phyloP scores from a whole-genome alignment of 768 basidiomycete species.

The Leccinellum albellum region DNA sequence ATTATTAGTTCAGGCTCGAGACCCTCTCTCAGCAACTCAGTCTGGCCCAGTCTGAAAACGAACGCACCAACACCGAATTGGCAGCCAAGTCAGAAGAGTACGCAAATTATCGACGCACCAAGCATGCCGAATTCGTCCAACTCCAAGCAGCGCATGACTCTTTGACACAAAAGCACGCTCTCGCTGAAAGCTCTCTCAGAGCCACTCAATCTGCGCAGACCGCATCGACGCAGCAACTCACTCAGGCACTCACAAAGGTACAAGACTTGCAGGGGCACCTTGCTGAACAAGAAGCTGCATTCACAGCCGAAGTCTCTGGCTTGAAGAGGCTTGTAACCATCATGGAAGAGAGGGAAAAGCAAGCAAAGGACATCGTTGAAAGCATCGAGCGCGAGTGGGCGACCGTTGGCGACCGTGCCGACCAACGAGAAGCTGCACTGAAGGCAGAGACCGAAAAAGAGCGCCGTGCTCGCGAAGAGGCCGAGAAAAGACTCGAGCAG shows the following conservation, averaged over 20 bases:
- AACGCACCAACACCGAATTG: constrained; percentile 68
- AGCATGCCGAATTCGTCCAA: constrained; percentile 71
- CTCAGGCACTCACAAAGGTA: constrained; percentile 69
- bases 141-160: constrained; percentile 78
- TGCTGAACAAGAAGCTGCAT: constrained; percentile 82
- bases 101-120: constrained; percentile 74
- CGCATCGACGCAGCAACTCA: constrained; percentile 69
- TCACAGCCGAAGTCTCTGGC: constrained; percentile 70
- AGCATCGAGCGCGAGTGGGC: constrained; percentile 82
- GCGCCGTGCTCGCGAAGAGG: constrained; percentile 59
- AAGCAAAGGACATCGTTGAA: constrained; percentile 79
- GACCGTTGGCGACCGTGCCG: constrained; percentile 63
- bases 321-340: constrained; percentile 73
- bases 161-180: constrained; percentile 60
- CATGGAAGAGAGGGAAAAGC: constrained; percentile 85
- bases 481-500: constrained; percentile 68
- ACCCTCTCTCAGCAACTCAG: constrained; percentile 78
- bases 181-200: constrained; percentile 66
- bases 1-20: constrained; percentile 75
- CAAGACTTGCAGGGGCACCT: constrained; percentile 73
- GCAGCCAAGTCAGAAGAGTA: constrained; percentile 75
- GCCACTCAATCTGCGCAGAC: constrained; percentile 70
- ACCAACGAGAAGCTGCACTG: constrained; percentile 61
- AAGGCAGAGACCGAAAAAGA: constrained; percentile 73
- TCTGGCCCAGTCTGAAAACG: constrained; percentile 71